Evolutionary conservation across 1,139 yeast species (phyloP), one percentile per base, ranked within the genome.

Genomic region (Lodderomyces jiufengensis): DNA sequence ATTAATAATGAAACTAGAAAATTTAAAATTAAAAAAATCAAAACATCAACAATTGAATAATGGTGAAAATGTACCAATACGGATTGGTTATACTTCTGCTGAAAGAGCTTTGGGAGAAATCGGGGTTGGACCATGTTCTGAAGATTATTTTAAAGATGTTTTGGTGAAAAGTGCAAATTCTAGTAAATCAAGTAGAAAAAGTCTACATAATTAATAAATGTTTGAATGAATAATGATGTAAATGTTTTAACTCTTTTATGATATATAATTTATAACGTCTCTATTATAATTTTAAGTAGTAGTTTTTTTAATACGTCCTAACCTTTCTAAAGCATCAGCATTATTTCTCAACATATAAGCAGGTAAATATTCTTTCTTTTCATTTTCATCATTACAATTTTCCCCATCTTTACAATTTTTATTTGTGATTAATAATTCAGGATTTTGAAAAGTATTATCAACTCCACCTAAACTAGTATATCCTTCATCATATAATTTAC

Each of bases 381-480:
- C 35, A 10, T 14, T 18, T 5, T 18, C 20, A 9, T 39, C 12
- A 44, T 49, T 15, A 40, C 7, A 5, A 18, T 18, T 18, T 18
- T 18, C 20, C 5, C 7, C 7, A 18, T 18, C 7, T 18, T 18
- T 18, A 18, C 7, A 7, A 7, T 18, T 7, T 5, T 5, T 5
- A 18, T 14, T 13, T 10, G 35, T 25, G 49, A 54, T 9, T 39
- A 55, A 53, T 47, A 84, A 65, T 37, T 61, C 66, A 2, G 92
- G 94, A 53, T 87, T 87, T 26, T 71, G 76, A 2, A 70, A 51
- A 0, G 96, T 87, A 33, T 76, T 75, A 40, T 73, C 60, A 2
- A 76, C 62, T 0, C 95, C 95, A 3, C 96, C 96, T 25, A 87
- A 59, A 11, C 94, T 82, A 1, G 96, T 85, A 51, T 80, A 87